Evolutionary conservation across 352 stramenopile species (phyloP), one percentile per base, ranked within the genome.

Genomic region (Thalassiosira hispida): DNA sequence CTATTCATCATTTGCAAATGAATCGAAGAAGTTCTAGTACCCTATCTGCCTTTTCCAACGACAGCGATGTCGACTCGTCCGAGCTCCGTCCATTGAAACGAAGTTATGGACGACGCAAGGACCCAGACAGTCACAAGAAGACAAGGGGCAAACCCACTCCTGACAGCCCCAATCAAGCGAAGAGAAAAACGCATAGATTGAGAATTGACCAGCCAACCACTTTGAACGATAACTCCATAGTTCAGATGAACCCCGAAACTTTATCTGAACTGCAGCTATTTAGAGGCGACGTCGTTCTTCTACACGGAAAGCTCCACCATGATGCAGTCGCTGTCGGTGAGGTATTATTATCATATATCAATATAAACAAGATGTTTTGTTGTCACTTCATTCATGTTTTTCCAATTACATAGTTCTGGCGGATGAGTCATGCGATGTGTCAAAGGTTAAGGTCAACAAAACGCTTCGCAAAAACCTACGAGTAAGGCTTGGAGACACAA

Each of bases 371-470:
- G 35, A 42, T 5, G 35, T 42, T 12, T 42, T 12, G 5, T 12
- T 42, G n/a, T 18, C 51, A 59, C 29, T 59, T 5, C n/a, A n/a
- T 29, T 2, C 22, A 11, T 46, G 14, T 98, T 95, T 80, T 49
- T 49, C 3, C 31, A 38, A 38, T 38, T 8, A 8, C 31, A n/a
- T 42, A 96, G 75, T 65, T 27, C 89, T 98, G 6, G 88, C 96
- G 57, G 96, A 98, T 81, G 96, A 98, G 73, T 96, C 94, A 23
- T 97, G 97, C 44, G 96, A 98, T 27, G 95, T 98, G 70, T 87
- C 91, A 42, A 98, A 96, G 73, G 94, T 99, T 22, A 94, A 94
- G 60, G 99, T 99, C 95, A 99, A 99, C 92, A 98, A 98, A 91
- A 95, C 98, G 33, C 94, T 99, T 69, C 94, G 97, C 33, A 98